Conservation (phyloP, 441 rosid species). For the Breynia disticha region DNA sequence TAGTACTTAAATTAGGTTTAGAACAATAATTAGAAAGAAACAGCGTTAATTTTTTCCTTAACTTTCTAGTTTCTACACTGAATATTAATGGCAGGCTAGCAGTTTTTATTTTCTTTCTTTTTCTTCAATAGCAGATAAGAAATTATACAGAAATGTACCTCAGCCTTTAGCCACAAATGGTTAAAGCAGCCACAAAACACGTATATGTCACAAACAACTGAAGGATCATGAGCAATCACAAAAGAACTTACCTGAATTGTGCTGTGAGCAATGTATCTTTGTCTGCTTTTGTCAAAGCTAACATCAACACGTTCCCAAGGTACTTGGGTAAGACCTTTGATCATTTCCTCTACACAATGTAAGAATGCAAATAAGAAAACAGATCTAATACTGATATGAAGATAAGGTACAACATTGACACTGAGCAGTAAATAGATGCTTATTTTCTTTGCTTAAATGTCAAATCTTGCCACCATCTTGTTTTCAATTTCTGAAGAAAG, state of each 20-base stretch:
- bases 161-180: not conserved
- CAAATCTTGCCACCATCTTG: not conserved
- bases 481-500: not conserved
- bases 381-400: not conserved
- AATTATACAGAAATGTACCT: too few species aligned
- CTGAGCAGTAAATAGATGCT: not conserved
- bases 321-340: constrained; percentile 67
- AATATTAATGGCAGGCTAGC: too few species aligned
- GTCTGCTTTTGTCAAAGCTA: constrained; percentile 77
- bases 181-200: not conserved
- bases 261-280: constrained; percentile 67
- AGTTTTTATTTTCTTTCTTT: too few species aligned
- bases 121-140: too few species aligned
- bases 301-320: constrained; percentile 91
- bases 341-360: constrained; percentile 61
- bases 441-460: not conserved
- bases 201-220: not conserved
- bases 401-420: not conserved
- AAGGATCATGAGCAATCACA: not conserved
- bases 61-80: too few species aligned
- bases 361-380: constrained; percentile 1
- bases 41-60: too few species aligned
- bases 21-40: too few species aligned
- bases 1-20: too few species aligned
- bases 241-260: constrained; percentile 76